phyloP scores from a whole-genome alignment of 805 yeast species.

The Lipomyces chichibuensis region DNA sequence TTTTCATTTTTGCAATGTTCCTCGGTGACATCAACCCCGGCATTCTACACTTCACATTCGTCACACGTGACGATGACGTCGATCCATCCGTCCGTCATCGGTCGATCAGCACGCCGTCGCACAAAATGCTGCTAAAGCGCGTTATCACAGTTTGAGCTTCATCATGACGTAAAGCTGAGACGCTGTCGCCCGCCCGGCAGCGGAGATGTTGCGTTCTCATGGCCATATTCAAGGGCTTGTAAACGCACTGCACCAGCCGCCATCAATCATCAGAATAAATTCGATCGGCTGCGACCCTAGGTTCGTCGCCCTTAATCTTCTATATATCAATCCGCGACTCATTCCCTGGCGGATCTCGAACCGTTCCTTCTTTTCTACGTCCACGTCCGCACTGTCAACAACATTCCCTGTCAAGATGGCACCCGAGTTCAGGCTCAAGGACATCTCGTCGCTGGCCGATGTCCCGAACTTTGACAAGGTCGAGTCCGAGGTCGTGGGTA shows the following conservation, averaged over 20 bases:
- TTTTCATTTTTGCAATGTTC: no score
- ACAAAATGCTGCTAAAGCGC: no score
- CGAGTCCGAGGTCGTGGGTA: background rate
- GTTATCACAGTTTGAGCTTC: no score
- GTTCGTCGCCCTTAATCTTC: background rate
- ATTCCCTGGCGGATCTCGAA: background rate
- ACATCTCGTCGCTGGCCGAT: background rate
- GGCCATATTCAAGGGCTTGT: background rate
- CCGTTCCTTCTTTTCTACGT: background rate
- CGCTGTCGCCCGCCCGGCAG: no score
- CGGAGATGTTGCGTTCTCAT: background rate
- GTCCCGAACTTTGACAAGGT: background rate
- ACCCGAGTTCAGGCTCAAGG: background rate
- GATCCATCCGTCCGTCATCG: no score
- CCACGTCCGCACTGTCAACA: background rate
- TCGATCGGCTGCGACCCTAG: background rate
- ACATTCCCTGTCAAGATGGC: background rate
- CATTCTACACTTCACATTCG: no score
- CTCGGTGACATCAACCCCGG: no score
- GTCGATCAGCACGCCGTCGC: no score
- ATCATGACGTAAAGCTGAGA: no score
- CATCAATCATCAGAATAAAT: background rate
- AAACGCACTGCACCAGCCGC: background rate
- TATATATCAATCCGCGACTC: background rate
- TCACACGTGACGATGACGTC: no score